phyloP scores from a whole-genome alignment of 345 rosid species.

The Capsella bursapastoris region DNA sequence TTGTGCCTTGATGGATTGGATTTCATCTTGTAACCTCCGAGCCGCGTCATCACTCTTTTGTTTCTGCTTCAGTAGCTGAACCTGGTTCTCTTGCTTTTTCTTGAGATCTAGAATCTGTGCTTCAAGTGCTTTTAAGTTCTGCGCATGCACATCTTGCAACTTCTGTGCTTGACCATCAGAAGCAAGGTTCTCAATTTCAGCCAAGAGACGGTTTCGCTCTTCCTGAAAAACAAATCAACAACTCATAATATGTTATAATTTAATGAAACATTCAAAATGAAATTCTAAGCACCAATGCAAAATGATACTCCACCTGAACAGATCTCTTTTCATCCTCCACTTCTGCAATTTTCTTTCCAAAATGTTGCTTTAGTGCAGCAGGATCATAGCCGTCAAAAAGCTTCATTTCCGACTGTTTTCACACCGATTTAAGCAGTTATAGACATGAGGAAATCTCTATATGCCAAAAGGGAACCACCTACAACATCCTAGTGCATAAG shows the following conservation, averaged over 20 bases:
- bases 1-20: slow-evolving; percentile 92
- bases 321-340: slow-evolving; percentile 87
- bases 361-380: slow-evolving; percentile 85
- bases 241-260: neutral
- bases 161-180: slow-evolving; percentile 90
- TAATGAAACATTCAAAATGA: neutral
- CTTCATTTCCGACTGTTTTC: slow-evolving; percentile 89
- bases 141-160: slow-evolving; percentile 81
- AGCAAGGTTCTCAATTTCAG: slow-evolving; percentile 88
- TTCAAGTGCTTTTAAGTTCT: slow-evolving; percentile 85
- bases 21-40: slow-evolving; percentile 90
- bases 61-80: slow-evolving; percentile 92
- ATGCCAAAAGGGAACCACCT: slow-evolving; percentile 6
- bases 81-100: slow-evolving; percentile 97
- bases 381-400: slow-evolving; percentile 77
- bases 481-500: neutral
- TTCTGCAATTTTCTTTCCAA: slow-evolving; percentile 91
- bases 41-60: slow-evolving; percentile 97
- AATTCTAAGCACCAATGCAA: slow-evolving; percentile 15
- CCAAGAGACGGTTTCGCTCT: slow-evolving; percentile 85
- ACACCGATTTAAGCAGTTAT: slow-evolving; percentile 1
- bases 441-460: slow-evolving; percentile 1
- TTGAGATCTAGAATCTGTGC: slow-evolving; percentile 93
- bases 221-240: slow-evolving; percentile 56
- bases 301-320: slow-evolving; percentile 67